Percentiles rank a stretch among this genome's conserved stretches.
Evolutionary conservation across 2,329 filamentous ascomycete species (phyloP).

Genomic region (Pseudocercospora fuligena): DNA sequence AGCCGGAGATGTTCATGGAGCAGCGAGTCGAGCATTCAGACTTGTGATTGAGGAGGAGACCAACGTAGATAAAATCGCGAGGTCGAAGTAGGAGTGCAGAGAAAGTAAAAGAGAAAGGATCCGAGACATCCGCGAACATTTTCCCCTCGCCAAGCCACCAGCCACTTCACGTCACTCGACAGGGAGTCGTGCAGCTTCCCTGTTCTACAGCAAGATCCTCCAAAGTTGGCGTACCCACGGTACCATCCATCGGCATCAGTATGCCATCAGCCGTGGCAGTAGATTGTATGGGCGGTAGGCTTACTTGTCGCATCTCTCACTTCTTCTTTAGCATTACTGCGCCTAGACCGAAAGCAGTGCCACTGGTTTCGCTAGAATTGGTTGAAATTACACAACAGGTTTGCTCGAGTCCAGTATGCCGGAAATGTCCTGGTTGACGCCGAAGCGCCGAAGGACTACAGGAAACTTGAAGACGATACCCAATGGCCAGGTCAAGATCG

Average conservation of each 20-base stretch:
- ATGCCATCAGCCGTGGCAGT: conserved; percentile 19
- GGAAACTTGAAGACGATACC: conserved; percentile 30
- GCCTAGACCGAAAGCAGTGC: background rate
- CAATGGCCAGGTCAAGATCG: conserved; percentile 17
- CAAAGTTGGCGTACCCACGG: conserved; percentile 1
- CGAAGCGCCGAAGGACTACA: conserved; percentile 35
- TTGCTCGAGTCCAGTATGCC: background rate
- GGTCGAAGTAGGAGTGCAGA: too few species aligned
- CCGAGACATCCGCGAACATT: too few species aligned
- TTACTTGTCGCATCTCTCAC: background rate
- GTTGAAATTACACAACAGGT: background rate
- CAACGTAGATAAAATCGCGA: too few species aligned
- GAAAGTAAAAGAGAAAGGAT: too few species aligned
- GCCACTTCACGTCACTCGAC: conserved; percentile 15
- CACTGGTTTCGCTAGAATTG: background rate
- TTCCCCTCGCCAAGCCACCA: too few species aligned
- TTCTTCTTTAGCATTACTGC: background rate
- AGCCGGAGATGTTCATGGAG: too few species aligned
- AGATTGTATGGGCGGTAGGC: conserved; percentile 12
- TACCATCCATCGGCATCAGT: conserved; percentile 16
- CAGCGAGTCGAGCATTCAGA: too few species aligned
- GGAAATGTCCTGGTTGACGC: conserved; percentile 33
- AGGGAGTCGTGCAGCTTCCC: conserved; percentile 14
- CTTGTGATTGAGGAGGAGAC: too few species aligned
- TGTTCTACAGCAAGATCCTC: conserved; percentile 18